These are phyloP conservation scores for Viridothelium virens DNA, from an alignment of 495 filamentous ascomycete genomes.

Conservation along the genomic window DNA sequence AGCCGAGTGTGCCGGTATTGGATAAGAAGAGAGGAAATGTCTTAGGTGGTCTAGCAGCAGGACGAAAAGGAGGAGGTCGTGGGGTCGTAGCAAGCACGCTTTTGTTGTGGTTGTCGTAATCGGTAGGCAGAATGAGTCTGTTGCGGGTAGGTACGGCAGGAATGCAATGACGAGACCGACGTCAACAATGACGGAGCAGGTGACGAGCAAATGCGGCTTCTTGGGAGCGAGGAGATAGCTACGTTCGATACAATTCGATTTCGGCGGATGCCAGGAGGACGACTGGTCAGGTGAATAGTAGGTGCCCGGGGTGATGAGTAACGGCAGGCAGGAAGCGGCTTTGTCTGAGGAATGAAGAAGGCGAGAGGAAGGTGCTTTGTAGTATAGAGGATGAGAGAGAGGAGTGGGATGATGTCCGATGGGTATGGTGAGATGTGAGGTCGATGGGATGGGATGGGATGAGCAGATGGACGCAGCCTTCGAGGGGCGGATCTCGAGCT, in stretches of 20 bases:
- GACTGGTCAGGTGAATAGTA: constrained; percentile 6
- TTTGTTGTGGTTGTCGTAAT: constrained; percentile 3
- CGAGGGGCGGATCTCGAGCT: constrained; percentile 10
- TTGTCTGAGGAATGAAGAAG: neutral
- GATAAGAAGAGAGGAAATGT: neutral
- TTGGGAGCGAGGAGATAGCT: neutral
- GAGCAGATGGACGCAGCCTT: neutral
- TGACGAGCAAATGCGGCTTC: neutral
- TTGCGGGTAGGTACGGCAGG: constrained; percentile 2
- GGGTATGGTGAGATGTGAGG: neutral
- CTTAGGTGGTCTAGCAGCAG: neutral
- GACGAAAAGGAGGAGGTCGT: neutral
- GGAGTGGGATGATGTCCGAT: neutral
- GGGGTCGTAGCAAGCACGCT: constrained; percentile 6
- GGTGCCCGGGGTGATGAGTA: constrained; percentile 5
- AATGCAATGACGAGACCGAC: neutral
- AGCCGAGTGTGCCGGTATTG: neutral
- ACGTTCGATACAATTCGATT: neutral
- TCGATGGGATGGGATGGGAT: neutral
- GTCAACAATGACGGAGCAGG: constrained; percentile 8
- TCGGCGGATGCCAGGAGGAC: neutral
- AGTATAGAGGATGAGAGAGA: neutral
- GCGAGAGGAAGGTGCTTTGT: neutral
- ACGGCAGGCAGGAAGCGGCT: neutral
- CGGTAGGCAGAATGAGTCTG: neutral